A percentile compares a stretch with the other conserved stretches of the same genome.
phyloP scores from a whole-genome alignment of 805 yeast genomes.

The Lachancea fermentati region DNA sequence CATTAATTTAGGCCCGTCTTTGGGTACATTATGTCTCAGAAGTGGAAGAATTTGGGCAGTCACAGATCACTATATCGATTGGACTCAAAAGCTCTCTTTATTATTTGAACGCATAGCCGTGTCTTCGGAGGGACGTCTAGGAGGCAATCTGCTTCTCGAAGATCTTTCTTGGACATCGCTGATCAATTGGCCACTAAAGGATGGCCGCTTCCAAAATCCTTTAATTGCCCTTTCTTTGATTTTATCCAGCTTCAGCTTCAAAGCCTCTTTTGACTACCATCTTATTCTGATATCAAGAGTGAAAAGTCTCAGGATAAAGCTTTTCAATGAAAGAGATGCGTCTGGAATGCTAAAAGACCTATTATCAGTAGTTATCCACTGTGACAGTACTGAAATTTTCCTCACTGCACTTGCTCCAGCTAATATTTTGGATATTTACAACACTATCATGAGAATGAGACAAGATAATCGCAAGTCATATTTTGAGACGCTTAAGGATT shows the following conservation, averaged over 20 bases:
- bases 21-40: slow-evolving; percentile 57
- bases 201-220: slow-evolving; percentile 49
- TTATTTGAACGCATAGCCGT: slow-evolving; percentile 51
- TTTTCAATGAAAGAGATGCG: slow-evolving; percentile 62
- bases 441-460: slow-evolving; percentile 62
- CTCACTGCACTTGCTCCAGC: slow-evolving; percentile 84
- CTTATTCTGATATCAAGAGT: slow-evolving; percentile 64
- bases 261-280: slow-evolving; percentile 78
- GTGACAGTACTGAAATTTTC: slow-evolving; percentile 53
- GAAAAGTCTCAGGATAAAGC: slow-evolving; percentile 42
- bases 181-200: slow-evolving; percentile 60
- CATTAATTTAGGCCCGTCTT: slow-evolving; percentile 77
- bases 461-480: slow-evolving; percentile 71
- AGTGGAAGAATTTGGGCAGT: slow-evolving; percentile 63
- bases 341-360: slow-evolving; percentile 50
- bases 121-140: slow-evolving; percentile 69
- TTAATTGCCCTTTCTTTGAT: slow-evolving; percentile 57
- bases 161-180: slow-evolving; percentile 55
- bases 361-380: slow-evolving; percentile 44
- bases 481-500: slow-evolving; percentile 65
- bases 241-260: slow-evolving; percentile 48
- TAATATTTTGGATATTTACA: slow-evolving; percentile 69
- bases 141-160: slow-evolving; percentile 54
- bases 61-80: slow-evolving; percentile 56
- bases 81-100: slow-evolving; percentile 65